Percentiles rank a stretch among this genome's conserved stretches.
Evolutionary conservation across 2,329 filamentous ascomycete genomes (phyloP).

Genomic region (Fonsecaea erecta): DNA sequence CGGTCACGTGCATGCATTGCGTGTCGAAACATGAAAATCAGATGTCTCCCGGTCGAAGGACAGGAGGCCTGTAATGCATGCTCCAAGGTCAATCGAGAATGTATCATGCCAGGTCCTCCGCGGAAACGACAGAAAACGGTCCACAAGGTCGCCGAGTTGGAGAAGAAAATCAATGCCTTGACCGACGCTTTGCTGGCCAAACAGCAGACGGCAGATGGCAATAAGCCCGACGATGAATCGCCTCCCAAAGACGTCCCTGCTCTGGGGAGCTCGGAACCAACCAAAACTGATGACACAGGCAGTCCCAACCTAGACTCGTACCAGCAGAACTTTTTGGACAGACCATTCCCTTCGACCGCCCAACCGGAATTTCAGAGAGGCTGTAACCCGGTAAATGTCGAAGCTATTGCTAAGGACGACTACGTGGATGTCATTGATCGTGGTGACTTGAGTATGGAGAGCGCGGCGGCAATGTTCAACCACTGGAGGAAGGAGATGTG

Average conservation of each 20-base stretch:
- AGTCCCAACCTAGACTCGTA: constrained; percentile 20
- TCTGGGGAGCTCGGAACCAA: constrained; percentile 22
- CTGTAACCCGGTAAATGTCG: constrained; percentile 3
- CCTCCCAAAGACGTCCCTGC: constrained; percentile 24
- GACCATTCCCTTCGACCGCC: neutral
- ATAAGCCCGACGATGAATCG: constrained; percentile 18
- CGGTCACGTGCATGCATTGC: constrained; percentile 36
- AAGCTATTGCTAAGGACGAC: constrained; percentile 27
- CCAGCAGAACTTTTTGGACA: constrained; percentile 14
- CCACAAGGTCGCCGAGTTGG: constrained; percentile 85
- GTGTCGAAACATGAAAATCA: constrained; percentile 38
- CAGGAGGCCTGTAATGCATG: constrained; percentile 69
- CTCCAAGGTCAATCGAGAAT: constrained; percentile 76
- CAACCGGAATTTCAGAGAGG: constrained; percentile 15
- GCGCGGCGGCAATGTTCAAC: constrained; percentile 59
- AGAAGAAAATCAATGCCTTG: constrained; percentile 88
- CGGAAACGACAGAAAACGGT: constrained; percentile 89
- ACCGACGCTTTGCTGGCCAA: constrained; percentile 75
- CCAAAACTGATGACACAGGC: constrained; percentile 34
- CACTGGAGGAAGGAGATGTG: constrained; percentile 59
- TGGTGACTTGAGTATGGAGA: constrained; percentile 56
- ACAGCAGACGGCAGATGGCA: constrained; percentile 34
- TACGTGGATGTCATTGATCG: constrained; percentile 56
- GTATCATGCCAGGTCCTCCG: constrained; percentile 74
- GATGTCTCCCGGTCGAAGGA: constrained; percentile 37